phyloP scores from a whole-genome alignment of 371 early-diverging fungal species.

The Apophysomyces trapeziformis region DNA sequence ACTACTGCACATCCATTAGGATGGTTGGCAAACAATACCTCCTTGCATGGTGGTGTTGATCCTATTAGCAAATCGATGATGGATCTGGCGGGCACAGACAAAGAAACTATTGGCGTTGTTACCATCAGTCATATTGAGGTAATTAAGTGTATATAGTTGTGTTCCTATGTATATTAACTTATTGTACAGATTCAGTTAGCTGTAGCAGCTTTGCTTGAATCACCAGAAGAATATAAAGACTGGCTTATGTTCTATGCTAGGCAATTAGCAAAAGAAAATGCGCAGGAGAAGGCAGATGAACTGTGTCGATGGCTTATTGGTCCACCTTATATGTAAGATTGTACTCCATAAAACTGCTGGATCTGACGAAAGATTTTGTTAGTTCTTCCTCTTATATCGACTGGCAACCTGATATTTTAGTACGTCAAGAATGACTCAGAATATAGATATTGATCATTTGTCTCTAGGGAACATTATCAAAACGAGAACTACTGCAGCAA shows the following conservation, averaged over 20 bases:
- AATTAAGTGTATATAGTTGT: neutral
- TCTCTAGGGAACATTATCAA: slow-evolving; percentile 28
- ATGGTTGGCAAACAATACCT: slow-evolving; percentile 35
- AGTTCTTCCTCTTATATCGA: slow-evolving; percentile 24
- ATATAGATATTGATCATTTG: neutral
- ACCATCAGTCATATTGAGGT: slow-evolving; percentile 47
- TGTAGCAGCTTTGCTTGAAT: slow-evolving; percentile 61
- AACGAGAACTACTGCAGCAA: slow-evolving; percentile 44
- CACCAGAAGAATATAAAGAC: slow-evolving; percentile 64
- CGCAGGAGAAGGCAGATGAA: slow-evolving; percentile 65
- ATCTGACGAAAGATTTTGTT: neutral
- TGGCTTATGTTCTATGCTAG: slow-evolving; percentile 74
- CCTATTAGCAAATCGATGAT: slow-evolving; percentile 31
- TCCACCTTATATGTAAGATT: slow-evolving; percentile 56
- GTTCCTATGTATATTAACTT: neutral
- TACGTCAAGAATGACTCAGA: neutral
- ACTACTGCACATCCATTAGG: slow-evolving; percentile 34
- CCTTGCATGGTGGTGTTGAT: slow-evolving; percentile 23
- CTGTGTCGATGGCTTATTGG: slow-evolving; percentile 75
- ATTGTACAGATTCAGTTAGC: slow-evolving; percentile 62
- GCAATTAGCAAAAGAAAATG: slow-evolving; percentile 69
- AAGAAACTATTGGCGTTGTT: slow-evolving; percentile 23
- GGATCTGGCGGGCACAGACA: slow-evolving; percentile 26
- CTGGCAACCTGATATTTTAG: slow-evolving; percentile 50
- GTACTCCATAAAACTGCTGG: too few species aligned